Conservation (phyloP, 225 moss, liverwort and hornwort genomes). For the Bryoerythrophyllum caledonicum region DNA sequence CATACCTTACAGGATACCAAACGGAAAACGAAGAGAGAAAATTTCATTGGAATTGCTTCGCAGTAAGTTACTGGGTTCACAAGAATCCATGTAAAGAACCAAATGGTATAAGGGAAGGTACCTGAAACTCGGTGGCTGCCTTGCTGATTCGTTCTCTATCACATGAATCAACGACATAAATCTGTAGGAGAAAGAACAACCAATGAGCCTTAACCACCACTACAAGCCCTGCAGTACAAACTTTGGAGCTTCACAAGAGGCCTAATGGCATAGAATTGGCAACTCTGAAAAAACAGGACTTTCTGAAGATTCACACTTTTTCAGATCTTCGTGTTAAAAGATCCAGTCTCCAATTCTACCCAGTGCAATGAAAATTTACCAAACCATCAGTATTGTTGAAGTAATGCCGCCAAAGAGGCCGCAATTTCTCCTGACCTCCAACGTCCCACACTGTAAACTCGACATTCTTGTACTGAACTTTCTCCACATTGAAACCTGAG, state of each 20-base stretch:
- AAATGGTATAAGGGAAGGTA: background rate
- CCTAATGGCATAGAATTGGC: no score
- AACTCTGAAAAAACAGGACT: no score
- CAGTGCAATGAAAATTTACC: conserved; percentile 40
- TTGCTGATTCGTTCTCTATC: conserved; percentile 76
- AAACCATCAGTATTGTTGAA: conserved; percentile 93
- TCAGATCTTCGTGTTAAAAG: no score
- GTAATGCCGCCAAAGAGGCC: conserved; percentile 89
- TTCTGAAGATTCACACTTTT: no score
- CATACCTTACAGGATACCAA: no score
- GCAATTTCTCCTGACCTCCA: conserved; percentile 87
- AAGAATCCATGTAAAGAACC: no score
- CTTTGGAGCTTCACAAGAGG: background rate
- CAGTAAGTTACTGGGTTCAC: no score
- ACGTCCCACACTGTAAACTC: conserved; percentile 98
- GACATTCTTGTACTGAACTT: conserved; percentile 93
- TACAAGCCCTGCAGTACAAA: background rate
- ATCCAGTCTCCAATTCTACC: background rate
- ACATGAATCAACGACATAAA: conserved; percentile 91
- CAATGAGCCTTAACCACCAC: background rate
- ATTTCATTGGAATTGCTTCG: no score
- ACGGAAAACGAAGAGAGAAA: no score
- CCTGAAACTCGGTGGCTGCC: conserved; percentile 89
- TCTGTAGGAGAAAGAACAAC: conserved; percentile 43
- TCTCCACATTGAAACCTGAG: conserved; percentile 87